Evolutionary conservation across 345 rosid species (phyloP).

Genomic region (Moricandia arvensis): DNA sequence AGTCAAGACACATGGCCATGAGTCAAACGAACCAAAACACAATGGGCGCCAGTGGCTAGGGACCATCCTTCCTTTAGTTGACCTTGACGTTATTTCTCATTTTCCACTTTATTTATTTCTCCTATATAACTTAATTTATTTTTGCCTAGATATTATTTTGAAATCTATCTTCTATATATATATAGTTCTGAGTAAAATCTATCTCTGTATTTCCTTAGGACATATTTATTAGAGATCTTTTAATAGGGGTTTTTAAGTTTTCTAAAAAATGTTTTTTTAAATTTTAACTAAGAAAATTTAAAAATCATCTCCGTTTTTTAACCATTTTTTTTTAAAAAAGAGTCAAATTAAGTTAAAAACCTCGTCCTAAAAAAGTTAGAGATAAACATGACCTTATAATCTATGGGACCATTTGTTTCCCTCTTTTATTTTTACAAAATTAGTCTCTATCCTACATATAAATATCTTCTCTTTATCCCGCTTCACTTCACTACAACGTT

Average conservation of each 20-base stretch:
- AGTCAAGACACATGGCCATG: conserved; percentile 1
- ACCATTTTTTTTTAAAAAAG: no score
- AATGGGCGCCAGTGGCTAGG: conserved; percentile 4
- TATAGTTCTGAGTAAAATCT: background rate
- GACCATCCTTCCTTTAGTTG: conserved; percentile 13
- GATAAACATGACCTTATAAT: no score
- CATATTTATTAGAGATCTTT: no score
- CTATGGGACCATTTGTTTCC: conserved; percentile 12
- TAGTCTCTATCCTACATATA: background rate
- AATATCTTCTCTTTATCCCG: conserved; percentile 3
- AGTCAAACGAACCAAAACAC: conserved; percentile 9
- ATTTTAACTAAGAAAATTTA: no score
- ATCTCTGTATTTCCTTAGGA: background rate
- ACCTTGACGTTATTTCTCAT: conserved; percentile 21
- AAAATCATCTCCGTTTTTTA: no score
- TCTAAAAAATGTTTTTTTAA: no score
- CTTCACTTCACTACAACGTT: background rate
- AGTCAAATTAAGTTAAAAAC: no score
- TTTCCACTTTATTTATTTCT: background rate
- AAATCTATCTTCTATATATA: background rate
- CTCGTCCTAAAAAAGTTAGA: no score
- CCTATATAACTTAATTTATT: background rate
- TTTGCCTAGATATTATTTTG: background rate
- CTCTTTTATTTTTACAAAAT: background rate
- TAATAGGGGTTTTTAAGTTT: no score